A percentile compares a stretch with the other conserved stretches of the same genome.
phyloP scores from a whole-genome alignment of 2,329 filamentous ascomycete genomes.

The Claviceps purpurea region DNA sequence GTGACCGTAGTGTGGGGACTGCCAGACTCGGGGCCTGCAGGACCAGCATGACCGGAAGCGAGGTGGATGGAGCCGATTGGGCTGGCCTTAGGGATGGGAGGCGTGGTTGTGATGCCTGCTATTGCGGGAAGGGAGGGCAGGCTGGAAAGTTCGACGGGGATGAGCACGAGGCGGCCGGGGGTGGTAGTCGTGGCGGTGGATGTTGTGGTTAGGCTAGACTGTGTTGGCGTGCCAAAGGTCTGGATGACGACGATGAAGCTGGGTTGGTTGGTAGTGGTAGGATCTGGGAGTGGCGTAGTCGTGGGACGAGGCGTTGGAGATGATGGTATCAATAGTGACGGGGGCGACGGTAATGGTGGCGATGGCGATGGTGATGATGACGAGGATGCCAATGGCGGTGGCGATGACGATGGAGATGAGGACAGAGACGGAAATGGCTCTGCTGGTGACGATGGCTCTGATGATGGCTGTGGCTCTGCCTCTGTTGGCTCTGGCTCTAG shows the following conservation, averaged over 20 bases:
- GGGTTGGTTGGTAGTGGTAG: neutral
- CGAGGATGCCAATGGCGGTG: neutral
- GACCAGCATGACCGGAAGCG: neutral
- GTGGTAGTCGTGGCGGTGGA: conserved; percentile 2
- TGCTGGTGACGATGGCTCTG: neutral
- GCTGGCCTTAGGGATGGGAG: neutral
- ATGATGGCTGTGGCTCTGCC: no score
- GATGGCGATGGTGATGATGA: neutral
- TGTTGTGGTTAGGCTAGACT: conserved; percentile 1
- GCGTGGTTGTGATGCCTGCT: conserved; percentile 2
- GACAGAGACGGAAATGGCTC: neutral
- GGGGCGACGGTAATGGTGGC: neutral
- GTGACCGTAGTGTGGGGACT: conserved; percentile 12
- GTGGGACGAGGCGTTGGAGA: neutral
- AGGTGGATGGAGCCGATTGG: conserved; percentile 5
- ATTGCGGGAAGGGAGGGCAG: neutral
- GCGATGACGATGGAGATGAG: neutral
- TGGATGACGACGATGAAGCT: conserved; percentile 14
- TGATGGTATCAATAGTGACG: neutral
- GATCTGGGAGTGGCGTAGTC: neutral
- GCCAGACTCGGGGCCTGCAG: conserved; percentile 1
- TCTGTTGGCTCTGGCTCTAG: neutral
- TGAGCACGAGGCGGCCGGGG: conserved; percentile 14
- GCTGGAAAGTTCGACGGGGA: conserved; percentile 12
- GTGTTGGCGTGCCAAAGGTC: conserved; percentile 14